Evolutionary conservation across 1,284 basidiomycete genomes (phyloP).

Genomic region (Athelia psychrophila): DNA sequence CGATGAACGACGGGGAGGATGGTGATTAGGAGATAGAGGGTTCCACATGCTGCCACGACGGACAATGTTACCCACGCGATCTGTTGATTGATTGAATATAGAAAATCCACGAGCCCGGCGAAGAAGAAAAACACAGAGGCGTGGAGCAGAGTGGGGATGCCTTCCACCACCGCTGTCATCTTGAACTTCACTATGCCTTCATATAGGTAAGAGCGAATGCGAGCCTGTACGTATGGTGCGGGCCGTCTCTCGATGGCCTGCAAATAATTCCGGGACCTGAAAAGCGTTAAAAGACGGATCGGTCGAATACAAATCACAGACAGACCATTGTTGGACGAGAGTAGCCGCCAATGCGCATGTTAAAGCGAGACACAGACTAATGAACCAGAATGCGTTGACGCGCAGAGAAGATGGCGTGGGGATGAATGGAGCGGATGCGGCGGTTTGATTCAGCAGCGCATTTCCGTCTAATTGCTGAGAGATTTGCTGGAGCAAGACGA

Average conservation of each 20-base stretch:
- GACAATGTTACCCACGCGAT: constrained; percentile 29
- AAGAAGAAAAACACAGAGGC: constrained; percentile 40
- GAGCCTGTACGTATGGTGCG: constrained; percentile 18
- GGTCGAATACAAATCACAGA: too few relatives aligned
- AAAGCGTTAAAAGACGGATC: too few relatives aligned
- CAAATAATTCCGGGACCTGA: not conserved
- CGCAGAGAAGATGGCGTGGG: not conserved
- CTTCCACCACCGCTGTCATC: constrained; percentile 34
- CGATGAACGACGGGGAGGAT: constrained; percentile 29
- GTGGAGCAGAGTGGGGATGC: constrained; percentile 38
- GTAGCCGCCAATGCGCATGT: constrained; percentile 20
- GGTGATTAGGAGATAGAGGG: constrained; percentile 29
- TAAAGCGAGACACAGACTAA: constrained; percentile 14
- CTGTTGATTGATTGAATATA: constrained; percentile 26
- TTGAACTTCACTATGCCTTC: constrained; percentile 30
- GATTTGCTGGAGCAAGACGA: constrained; percentile 27
- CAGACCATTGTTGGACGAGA: constrained; percentile 19
- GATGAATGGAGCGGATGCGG: not conserved
- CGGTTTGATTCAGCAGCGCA: not conserved
- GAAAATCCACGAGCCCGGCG: constrained; percentile 34
- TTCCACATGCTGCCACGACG: constrained; percentile 23
- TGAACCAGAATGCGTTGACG: constrained; percentile 11
- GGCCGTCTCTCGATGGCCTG: not conserved
- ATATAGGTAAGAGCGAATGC: constrained; percentile 33
- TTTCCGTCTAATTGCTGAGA: constrained; percentile 22